Percentiles rank a stretch among this genome's conserved stretches.
Evolutionary conservation across 495 filamentous ascomycete genomes (phyloP).

Genomic region (Cairneyella variabilis): DNA sequence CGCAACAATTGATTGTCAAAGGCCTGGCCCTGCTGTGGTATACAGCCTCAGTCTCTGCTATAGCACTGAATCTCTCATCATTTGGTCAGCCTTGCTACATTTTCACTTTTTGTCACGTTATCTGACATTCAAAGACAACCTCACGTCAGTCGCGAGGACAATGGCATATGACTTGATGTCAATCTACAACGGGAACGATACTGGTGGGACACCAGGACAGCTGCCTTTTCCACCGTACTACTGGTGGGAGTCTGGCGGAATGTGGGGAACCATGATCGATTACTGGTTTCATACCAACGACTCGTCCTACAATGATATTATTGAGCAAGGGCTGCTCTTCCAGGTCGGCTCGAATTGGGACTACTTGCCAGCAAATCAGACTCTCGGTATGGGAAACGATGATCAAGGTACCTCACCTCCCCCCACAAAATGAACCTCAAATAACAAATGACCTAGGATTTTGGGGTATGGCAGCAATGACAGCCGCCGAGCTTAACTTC

Average conservation of each 20-base stretch:
- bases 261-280: conserved; percentile 68
- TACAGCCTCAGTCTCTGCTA: no score
- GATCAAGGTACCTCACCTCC: conserved; percentile 61
- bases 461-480: conserved; percentile 77
- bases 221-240: conserved; percentile 50
- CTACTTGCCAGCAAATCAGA: conserved; percentile 67
- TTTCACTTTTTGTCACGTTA: no score
- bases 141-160: conserved; percentile 53
- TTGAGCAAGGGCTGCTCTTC: conserved; percentile 56
- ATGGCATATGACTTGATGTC: conserved; percentile 59
- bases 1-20: no score
- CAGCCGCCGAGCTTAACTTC: conserved; percentile 66
- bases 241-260: conserved; percentile 72
- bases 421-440: conserved; percentile 54
- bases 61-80: no score
- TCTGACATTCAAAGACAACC: no score
- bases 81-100: no score
- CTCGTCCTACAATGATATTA: conserved; percentile 59
- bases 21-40: no score
- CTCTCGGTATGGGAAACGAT: conserved; percentile 73
- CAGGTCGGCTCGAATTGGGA: conserved; percentile 62
- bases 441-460: conserved; percentile 58
- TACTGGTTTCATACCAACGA: conserved; percentile 76
- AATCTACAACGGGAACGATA: conserved; percentile 58
- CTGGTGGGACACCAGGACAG: conserved; percentile 59